Evolutionary conservation across 1,139 yeast genomes (phyloP).

Genomic region (Meyerozyma guilliermondii): DNA sequence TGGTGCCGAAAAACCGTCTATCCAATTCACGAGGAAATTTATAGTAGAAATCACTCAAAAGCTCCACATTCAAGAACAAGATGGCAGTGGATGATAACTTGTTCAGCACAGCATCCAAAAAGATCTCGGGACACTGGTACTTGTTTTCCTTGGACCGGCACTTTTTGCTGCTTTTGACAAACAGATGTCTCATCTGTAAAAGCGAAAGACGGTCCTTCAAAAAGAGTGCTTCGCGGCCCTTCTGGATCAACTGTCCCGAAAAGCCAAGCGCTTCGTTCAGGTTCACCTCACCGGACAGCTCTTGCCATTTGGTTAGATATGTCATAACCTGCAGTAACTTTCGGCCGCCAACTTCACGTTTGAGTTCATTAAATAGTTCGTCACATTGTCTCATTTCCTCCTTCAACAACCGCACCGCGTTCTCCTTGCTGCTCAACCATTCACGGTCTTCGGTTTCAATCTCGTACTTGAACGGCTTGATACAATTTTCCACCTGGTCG

Average conservation of each 20-base stretch:
- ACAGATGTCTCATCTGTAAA: constrained; percentile 68
- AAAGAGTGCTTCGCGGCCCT: constrained; percentile 84
- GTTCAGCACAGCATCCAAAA: constrained; percentile 86
- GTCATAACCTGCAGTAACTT: constrained; percentile 80
- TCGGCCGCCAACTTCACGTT: constrained; percentile 72
- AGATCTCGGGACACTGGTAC: constrained; percentile 91
- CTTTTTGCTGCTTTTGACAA: constrained; percentile 63
- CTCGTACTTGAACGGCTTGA: constrained; percentile 95
- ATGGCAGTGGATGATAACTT: constrained; percentile 92
- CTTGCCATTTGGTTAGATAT: constrained; percentile 53
- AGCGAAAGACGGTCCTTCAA: constrained; percentile 71
- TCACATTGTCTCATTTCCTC: constrained; percentile 88
- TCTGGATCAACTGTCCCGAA: constrained; percentile 61
- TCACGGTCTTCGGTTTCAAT: constrained; percentile 94
- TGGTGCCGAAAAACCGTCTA: constrained; percentile 55
- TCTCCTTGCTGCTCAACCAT: constrained; percentile 81
- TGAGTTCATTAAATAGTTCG: constrained; percentile 55
- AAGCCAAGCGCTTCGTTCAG: constrained; percentile 71
- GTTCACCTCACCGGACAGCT: constrained; percentile 36
- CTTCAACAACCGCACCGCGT: constrained; percentile 63
- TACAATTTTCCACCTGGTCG: constrained; percentile 97
- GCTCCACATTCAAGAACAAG: constrained; percentile 85
- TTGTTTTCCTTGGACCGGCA: constrained; percentile 79
- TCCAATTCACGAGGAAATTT: constrained; percentile 95
- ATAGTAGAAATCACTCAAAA: constrained; percentile 90